Percentiles rank a stretch among this genome's conserved stretches.
Conservation (phyloP, 2,329 filamentous ascomycete genomes). For the Colletotrichum sp. region DNA sequence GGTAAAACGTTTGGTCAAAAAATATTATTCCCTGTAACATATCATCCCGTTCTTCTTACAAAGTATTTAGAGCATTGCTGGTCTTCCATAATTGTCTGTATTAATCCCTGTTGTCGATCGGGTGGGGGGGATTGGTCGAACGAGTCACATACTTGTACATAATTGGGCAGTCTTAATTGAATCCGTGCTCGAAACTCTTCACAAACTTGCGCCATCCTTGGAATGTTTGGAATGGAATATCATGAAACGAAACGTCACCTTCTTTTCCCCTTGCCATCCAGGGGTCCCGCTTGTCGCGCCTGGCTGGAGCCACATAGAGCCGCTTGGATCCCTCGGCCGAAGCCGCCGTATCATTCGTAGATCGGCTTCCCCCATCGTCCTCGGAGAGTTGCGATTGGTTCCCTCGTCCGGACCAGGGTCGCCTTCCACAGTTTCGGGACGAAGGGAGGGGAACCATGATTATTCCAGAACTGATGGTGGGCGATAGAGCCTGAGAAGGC, state of each 20-base stretch:
- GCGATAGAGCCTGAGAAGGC: background rate
- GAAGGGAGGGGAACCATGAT: slow-evolving; percentile 3
- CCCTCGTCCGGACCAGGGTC: slow-evolving; percentile 6
- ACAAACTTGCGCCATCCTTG: background rate
- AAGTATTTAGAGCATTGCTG: background rate
- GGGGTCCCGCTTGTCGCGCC: background rate
- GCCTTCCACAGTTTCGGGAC: background rate
- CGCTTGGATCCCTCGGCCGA: slow-evolving; percentile 11
- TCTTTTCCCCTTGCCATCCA: background rate
- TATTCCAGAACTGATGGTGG: background rate
- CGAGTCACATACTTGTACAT: background rate
- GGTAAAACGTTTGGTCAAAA: slow-evolving; percentile 5
- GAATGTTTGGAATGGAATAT: background rate
- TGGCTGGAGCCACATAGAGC: background rate
- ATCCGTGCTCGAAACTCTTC: background rate
- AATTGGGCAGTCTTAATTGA: background rate
- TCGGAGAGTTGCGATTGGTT: slow-evolving; percentile 9
- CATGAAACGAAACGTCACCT: slow-evolving; percentile 13
- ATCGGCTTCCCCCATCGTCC: background rate
- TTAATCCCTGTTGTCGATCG: background rate
- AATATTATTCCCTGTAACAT: slow-evolving; percentile 7
- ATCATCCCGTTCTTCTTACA: background rate
- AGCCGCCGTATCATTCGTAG: background rate
- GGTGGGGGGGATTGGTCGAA: background rate
- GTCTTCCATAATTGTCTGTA: background rate